Conservation (phyloP, 306 rosid species). For the Trifolium subterraneum region DNA sequence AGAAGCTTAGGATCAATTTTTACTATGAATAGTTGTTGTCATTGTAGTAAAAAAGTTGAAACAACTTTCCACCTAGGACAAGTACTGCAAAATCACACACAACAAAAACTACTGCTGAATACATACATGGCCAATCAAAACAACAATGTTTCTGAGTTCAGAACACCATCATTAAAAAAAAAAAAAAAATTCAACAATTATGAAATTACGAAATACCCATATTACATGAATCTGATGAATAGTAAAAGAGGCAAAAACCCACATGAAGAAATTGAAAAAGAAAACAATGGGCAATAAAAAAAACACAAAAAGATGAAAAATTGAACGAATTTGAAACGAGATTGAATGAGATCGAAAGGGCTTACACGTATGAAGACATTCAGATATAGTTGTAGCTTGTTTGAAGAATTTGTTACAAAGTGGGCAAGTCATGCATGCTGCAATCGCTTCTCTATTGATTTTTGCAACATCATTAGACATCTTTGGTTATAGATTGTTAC, state of each 20-base stretch:
- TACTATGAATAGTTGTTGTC: constrained; percentile 13
- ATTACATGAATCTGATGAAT: constrained; percentile 13
- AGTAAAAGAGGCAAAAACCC: constrained; percentile 48
- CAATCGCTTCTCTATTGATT: constrained; percentile 71
- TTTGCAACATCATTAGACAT: constrained; percentile 82
- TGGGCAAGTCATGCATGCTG: constrained; percentile 94
- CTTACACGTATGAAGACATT: constrained; percentile 99
- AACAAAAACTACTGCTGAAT: not conserved
- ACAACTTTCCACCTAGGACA: constrained; percentile 46
- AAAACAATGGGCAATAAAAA: constrained; percentile 12
- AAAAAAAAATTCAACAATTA: no score
- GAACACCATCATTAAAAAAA: no score
- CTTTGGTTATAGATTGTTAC: constrained; percentile 20
- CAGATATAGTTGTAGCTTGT: constrained; percentile 94
- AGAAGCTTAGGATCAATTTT: not conserved
- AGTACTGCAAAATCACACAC: constrained; percentile 14
- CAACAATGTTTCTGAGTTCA: constrained; percentile 11
- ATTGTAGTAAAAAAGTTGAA: constrained; percentile 50
- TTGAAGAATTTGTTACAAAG: constrained; percentile 74
- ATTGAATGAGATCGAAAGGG: constrained; percentile 16
- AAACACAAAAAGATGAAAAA: constrained; percentile 37
- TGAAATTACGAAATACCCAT: constrained; percentile 48
- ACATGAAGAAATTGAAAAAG: constrained; percentile 41
- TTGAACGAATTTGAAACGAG: constrained; percentile 30
- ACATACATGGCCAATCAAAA: constrained; percentile 41